Conservation (phyloP, 2,329 filamentous ascomycete genomes). For the Rhinocladiella mackenziei region DNA sequence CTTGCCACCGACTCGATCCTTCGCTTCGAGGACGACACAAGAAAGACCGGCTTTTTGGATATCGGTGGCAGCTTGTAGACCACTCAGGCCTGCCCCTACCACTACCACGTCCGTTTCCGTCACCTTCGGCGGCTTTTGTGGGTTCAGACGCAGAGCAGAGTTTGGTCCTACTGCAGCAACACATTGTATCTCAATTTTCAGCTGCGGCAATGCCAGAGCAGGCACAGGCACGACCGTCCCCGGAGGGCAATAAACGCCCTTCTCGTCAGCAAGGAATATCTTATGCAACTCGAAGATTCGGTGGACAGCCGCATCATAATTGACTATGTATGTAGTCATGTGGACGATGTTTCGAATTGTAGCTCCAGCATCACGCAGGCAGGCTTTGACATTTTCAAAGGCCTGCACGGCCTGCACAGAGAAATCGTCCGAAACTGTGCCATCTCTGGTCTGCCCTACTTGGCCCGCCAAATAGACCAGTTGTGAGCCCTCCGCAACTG, state of each 20-base stretch:
- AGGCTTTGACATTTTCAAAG: conserved; percentile 37
- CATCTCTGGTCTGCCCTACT: conserved; percentile 32
- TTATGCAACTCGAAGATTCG: conserved; percentile 32
- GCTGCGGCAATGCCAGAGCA: conserved; percentile 37
- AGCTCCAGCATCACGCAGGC: conserved; percentile 36
- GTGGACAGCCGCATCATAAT: conserved; percentile 26
- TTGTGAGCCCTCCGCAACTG: background rate
- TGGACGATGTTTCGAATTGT: conserved; percentile 38
- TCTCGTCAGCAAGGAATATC: conserved; percentile 21
- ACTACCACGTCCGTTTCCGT: conserved; percentile 33
- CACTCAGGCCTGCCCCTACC: conserved; percentile 38
- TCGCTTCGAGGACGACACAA: conserved; percentile 38
- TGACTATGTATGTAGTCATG: conserved; percentile 41
- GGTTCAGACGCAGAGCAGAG: background rate
- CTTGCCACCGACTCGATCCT: conserved; percentile 43
- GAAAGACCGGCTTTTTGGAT: conserved; percentile 33
- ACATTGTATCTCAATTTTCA: conserved; percentile 45
- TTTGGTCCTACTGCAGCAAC: conserved; percentile 30
- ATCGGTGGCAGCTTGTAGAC: conserved; percentile 36
- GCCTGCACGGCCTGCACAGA: conserved; percentile 41
- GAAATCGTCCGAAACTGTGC: conserved; percentile 36
- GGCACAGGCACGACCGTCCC: conserved; percentile 43
- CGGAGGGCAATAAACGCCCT: conserved; percentile 40
- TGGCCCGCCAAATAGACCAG: conserved; percentile 32
- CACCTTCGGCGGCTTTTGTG: background rate